These are phyloP conservation scores for Rhizopogon salebrosus DNA, from an alignment of 768 basidiomycete species.

Conservation along the genomic window DNA sequence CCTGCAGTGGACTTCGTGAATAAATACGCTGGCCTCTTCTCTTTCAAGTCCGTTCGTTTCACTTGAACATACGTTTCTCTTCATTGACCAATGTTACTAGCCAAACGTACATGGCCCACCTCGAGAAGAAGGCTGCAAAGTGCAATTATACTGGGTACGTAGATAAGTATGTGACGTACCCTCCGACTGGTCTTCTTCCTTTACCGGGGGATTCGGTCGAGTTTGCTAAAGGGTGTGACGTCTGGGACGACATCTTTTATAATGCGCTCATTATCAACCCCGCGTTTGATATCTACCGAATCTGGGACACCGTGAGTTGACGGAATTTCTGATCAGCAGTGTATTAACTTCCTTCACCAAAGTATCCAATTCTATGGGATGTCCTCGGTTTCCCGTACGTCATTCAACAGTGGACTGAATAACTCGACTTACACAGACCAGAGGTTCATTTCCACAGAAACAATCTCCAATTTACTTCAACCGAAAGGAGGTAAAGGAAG, in stretches of 20 bases:
- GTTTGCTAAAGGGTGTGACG: constrained; percentile 49
- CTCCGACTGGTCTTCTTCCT: constrained; percentile 59
- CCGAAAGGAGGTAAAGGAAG: constrained; percentile 53
- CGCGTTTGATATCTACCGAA: constrained; percentile 72
- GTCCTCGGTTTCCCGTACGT: constrained; percentile 74
- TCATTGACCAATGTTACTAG: constrained; percentile 26
- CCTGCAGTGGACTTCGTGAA: constrained; percentile 72
- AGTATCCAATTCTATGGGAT: constrained; percentile 69
- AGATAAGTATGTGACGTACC: constrained; percentile 60
- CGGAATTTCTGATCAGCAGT: too few species aligned
- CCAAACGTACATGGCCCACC: constrained; percentile 53
- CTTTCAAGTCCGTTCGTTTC: constrained; percentile 52
- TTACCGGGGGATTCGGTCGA: constrained; percentile 54
- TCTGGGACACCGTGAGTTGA: constrained; percentile 57
- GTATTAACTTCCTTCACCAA: constrained; percentile 1
- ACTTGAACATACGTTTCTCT: background rate
- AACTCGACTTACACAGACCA: constrained; percentile 13
- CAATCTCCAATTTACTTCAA: constrained; percentile 71
- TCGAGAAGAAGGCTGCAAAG: constrained; percentile 44
- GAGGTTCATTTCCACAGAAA: constrained; percentile 48
- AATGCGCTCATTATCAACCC: constrained; percentile 61
- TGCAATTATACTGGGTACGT: constrained; percentile 66
- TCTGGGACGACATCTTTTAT: constrained; percentile 62
- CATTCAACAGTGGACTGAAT: background rate
- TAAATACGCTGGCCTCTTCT: constrained; percentile 64